Evolutionary conservation across 176 grass and related monocot genomes (phyloP), one percentile per base, ranked within the genome.

Genomic region (Luzula sylvatica): DNA sequence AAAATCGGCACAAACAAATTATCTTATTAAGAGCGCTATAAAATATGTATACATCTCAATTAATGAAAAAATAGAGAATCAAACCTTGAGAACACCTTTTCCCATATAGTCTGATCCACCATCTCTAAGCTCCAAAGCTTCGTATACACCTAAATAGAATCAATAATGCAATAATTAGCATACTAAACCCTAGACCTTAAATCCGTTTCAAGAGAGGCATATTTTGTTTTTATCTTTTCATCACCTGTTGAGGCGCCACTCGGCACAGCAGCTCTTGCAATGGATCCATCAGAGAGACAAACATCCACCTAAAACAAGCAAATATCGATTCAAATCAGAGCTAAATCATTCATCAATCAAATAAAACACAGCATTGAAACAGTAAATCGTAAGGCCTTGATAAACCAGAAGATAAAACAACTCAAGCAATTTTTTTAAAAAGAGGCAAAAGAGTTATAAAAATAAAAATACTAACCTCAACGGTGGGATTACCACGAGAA

Each of bases 221-320:
- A n/a, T n/a, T n/a, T n/a, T 26, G 3, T 14, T 9, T 3, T 32
- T 11, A 27, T 3, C 19, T 19, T 39, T 48, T 2, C 69, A 51
- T 5, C 20, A 95, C 88, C 88, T 69, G 88, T 95, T 5, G 88
- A 95, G 62, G 88, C 88, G 26, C 88, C 88, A 3, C 88, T 95
- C 8, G 88, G 88, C 25, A 95, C 88, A 48, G 88, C 88, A 15
- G 83, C 88, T 74, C 88, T 72, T 2, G 72, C 72, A 7, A 75
- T 74, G 38, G 75, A 71, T 60, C 83, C 83, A 66, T 95, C 76
- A 39, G 72, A 73, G 54, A 81, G 78, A 46, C 59, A 77, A 56
- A 87, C 43, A 62, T 94, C 82, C 38, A 94, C 87, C 87, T 94
- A 54, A 53, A 39, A 6, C 52, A 35, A 72, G 2, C 9, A 0